phyloP scores from a whole-genome alignment of 768 basidiomycete genomes.

The Auriscalpium orientale region DNA sequence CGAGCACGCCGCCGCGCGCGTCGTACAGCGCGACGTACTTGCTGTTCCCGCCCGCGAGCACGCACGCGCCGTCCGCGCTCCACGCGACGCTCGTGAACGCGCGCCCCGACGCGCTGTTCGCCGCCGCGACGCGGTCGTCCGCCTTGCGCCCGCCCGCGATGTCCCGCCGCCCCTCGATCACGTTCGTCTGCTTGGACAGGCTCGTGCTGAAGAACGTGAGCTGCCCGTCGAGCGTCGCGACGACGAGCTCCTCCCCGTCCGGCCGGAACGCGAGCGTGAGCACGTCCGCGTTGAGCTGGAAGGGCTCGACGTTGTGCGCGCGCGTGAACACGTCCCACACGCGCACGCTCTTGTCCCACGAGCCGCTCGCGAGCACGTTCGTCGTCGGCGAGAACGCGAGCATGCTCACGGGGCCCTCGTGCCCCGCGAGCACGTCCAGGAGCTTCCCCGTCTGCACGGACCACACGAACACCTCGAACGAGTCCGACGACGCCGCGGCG shows the following conservation, averaged over 20 bases:
- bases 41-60: slow-evolving; percentile 93
- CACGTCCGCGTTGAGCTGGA: slow-evolving; percentile 74
- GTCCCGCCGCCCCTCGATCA: slow-evolving; percentile 92
- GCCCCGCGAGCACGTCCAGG: slow-evolving; percentile 86
- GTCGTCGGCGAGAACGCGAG: slow-evolving; percentile 86
- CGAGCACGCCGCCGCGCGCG: slow-evolving; percentile 82
- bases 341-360: slow-evolving; percentile 90
- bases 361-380: slow-evolving; percentile 83
- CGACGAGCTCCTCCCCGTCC: slow-evolving; percentile 88
- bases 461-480: slow-evolving; percentile 97
- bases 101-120: slow-evolving; percentile 85
- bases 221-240: slow-evolving; percentile 87
- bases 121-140: slow-evolving; percentile 84
- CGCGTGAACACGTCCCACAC: slow-evolving; percentile 91
- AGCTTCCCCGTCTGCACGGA: slow-evolving; percentile 97
- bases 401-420: slow-evolving; percentile 84
- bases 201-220: slow-evolving; percentile 85
- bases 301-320: slow-evolving; percentile 80
- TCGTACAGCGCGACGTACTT: slow-evolving; percentile 97
- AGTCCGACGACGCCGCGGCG: slow-evolving; percentile 92
- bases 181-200: slow-evolving; percentile 74
- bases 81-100: slow-evolving; percentile 88
- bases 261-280: slow-evolving; percentile 89
- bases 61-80: slow-evolving; percentile 86
- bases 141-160: slow-evolving; percentile 88